Conservation (phyloP, 345 rosid genomes). For the Firmiana major region DNA sequence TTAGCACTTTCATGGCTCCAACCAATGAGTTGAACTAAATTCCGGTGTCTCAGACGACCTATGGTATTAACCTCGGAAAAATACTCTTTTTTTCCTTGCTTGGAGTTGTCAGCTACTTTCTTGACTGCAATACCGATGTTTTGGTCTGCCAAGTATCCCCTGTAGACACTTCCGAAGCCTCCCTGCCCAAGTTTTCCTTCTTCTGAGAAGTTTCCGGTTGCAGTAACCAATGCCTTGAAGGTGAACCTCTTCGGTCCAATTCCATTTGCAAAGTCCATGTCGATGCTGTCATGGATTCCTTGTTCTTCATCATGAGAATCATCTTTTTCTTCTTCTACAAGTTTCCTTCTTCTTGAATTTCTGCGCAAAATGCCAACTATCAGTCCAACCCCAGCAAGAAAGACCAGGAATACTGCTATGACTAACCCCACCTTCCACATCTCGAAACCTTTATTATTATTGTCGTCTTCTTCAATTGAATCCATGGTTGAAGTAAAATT, state of each 20-base stretch:
- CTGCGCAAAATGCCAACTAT: not conserved
- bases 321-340: not conserved
- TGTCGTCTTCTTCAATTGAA: not conserved
- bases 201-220: slow-evolving; percentile 27
- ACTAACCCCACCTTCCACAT: not conserved
- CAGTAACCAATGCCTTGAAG: slow-evolving; percentile 20
- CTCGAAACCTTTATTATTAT: not conserved
- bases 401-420: not conserved
- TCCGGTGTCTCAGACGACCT: slow-evolving; percentile 33
- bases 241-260: slow-evolving; percentile 28
- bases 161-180: slow-evolving; percentile 34
- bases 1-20: slow-evolving; percentile 36
- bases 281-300: not conserved
- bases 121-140: slow-evolving; percentile 21
- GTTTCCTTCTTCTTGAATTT: slow-evolving; percentile 2
- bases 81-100: slow-evolving; percentile 28
- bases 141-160: slow-evolving; percentile 6
- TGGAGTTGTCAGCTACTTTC: slow-evolving; percentile 13
- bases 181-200: slow-evolving; percentile 30
- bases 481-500: not conserved
- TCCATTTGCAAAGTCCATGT: slow-evolving; percentile 12
- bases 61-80: slow-evolving; percentile 29
- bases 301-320: not conserved
- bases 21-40: slow-evolving; percentile 34
- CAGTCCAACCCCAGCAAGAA: not conserved